Conservation (phyloP, 495 filamentous ascomycete genomes). For the Eremomyces bilateralis region DNA sequence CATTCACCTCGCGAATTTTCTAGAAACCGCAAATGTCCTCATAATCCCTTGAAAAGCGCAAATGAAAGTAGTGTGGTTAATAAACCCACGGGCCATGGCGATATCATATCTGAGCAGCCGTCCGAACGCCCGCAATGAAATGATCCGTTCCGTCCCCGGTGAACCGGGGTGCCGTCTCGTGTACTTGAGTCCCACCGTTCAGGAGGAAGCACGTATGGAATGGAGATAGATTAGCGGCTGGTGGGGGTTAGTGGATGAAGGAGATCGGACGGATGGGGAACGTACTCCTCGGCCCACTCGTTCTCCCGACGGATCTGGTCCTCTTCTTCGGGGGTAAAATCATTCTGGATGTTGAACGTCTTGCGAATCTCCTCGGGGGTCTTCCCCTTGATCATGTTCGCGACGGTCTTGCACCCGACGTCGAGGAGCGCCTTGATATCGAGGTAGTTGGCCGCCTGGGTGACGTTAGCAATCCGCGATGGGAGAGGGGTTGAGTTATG, state of each 20-base stretch:
- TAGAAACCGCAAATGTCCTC: too few relatives aligned
- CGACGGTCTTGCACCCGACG: constrained; percentile 67
- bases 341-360: constrained; percentile 69
- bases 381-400: constrained; percentile 79
- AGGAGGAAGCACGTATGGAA: too few relatives aligned
- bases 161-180: too few relatives aligned
- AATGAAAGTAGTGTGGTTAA: too few relatives aligned
- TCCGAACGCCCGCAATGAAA: too few relatives aligned
- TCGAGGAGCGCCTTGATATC: constrained; percentile 68
- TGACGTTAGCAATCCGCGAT: constrained; percentile 3
- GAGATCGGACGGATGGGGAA: not conserved
- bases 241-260: not conserved
- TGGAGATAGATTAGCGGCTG: constrained; percentile 2
- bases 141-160: too few relatives aligned
- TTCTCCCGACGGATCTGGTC: constrained; percentile 69
- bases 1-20: too few relatives aligned
- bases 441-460: constrained; percentile 51
- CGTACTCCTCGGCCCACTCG: constrained; percentile 57
- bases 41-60: too few relatives aligned
- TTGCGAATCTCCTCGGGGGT: constrained; percentile 62
- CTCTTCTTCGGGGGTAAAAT: constrained; percentile 66
- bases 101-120: too few relatives aligned
- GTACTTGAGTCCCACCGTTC: too few relatives aligned
- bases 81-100: too few relatives aligned
- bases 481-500: too few relatives aligned